Evolutionary conservation across 768 basidiomycete genomes (phyloP).

Genomic region (Lactarius hengduanensis): DNA sequence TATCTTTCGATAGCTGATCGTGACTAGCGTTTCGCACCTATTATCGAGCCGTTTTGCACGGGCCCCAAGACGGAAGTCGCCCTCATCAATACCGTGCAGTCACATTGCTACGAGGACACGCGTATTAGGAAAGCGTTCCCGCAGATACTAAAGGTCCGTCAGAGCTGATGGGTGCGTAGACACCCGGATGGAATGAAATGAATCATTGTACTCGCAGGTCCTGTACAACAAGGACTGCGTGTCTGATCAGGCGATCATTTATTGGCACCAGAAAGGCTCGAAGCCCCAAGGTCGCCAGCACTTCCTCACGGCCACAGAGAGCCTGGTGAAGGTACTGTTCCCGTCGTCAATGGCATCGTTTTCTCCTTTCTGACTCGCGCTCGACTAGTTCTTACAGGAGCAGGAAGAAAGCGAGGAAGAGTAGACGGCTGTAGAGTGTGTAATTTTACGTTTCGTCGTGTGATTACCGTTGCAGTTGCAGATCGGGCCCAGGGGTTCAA

Average conservation of each 20-base stretch:
- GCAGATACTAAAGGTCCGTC: slow-evolving; percentile 80
- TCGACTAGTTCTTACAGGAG: slow-evolving; percentile 78
- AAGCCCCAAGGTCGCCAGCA: slow-evolving; percentile 94
- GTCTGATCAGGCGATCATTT: slow-evolving; percentile 94
- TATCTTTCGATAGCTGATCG: background rate
- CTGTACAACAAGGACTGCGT: slow-evolving; percentile 96
- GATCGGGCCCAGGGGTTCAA: slow-evolving; percentile 8
- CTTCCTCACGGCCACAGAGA: slow-evolving; percentile 85
- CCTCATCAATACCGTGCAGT: slow-evolving; percentile 92
- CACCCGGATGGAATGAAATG: background rate
- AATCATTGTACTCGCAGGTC: slow-evolving; percentile 47
- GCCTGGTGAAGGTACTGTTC: slow-evolving; percentile 77
- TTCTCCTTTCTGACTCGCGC: background rate
- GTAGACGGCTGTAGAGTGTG: slow-evolving; percentile 38
- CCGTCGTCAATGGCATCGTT: background rate
- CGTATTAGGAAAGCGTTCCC: slow-evolving; percentile 94
- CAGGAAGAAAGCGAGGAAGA: slow-evolving; percentile 81
- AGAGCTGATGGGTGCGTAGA: background rate
- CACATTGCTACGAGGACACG: slow-evolving; percentile 96
- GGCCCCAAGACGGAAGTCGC: slow-evolving; percentile 89
- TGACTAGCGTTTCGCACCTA: slow-evolving; percentile 71
- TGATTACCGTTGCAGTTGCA: slow-evolving; percentile 1
- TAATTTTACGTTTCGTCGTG: slow-evolving; percentile 18
- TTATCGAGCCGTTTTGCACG: slow-evolving; percentile 88
- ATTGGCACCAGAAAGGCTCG: slow-evolving; percentile 97